These are phyloP conservation scores for Lophiostoma macrostomum DNA, from an alignment of 495 filamentous ascomycete genomes.

Conservation along the genomic window DNA sequence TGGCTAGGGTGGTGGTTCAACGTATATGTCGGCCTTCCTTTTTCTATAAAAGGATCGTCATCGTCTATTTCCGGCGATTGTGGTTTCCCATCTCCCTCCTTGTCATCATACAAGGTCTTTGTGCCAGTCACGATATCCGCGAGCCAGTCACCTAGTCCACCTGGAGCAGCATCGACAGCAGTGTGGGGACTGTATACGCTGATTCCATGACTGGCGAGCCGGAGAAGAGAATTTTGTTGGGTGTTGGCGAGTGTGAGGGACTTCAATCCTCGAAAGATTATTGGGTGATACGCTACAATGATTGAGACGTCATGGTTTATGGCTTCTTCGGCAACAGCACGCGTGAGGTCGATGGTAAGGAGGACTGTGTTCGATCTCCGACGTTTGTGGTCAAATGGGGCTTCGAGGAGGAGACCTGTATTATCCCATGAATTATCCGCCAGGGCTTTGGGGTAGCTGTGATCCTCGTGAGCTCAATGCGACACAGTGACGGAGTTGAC, in stretches of 20 bases:
- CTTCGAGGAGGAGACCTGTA: constrained; percentile 80
- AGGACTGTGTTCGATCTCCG: constrained; percentile 72
- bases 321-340: constrained; percentile 86
- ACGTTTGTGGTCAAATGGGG: constrained; percentile 59
- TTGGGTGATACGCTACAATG: constrained; percentile 89
- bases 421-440: constrained; percentile 94
- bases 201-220: constrained; percentile 82
- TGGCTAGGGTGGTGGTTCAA: constrained; percentile 38
- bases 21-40: constrained; percentile 38
- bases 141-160: constrained; percentile 92
- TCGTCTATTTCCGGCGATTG: constrained; percentile 38
- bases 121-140: constrained; percentile 73
- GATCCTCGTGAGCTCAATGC: too few relatives aligned
- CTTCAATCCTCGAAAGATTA: constrained; percentile 92
- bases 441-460: constrained; percentile 81
- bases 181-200: constrained; percentile 93
- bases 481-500: too few relatives aligned
- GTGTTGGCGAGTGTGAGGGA: constrained; percentile 77
- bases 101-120: constrained; percentile 9
- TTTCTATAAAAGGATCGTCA: constrained; percentile 27
- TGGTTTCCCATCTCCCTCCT: constrained; percentile 1
- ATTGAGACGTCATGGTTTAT: constrained; percentile 70
- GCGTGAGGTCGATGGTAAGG: constrained; percentile 87
- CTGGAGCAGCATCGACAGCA: constrained; percentile 82
- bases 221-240: constrained; percentile 80